Evolutionary conservation across 176 grass and related monocot species (phyloP).

Genomic region (Carex pumila): DNA sequence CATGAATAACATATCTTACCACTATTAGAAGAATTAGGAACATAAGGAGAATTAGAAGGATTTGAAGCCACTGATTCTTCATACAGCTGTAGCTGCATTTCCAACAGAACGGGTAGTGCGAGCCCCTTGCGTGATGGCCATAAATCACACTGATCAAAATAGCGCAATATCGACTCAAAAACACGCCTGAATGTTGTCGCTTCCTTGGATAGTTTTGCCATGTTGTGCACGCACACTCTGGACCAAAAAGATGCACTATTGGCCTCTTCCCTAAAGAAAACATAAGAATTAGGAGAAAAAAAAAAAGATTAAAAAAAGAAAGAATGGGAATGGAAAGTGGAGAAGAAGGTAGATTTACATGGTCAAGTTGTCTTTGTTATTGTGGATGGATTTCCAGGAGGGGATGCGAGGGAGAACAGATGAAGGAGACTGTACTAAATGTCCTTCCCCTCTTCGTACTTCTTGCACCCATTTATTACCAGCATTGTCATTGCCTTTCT

Average conservation of each 20-base stretch:
- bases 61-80: slow-evolving; percentile 65
- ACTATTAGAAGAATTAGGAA: slow-evolving; percentile 11
- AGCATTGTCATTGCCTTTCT: slow-evolving; percentile 16
- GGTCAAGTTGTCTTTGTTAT: slow-evolving; percentile 57
- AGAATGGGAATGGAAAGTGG: neutral
- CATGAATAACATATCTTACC: neutral
- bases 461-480: slow-evolving; percentile 44
- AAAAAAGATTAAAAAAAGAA: neutral
- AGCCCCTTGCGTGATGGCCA: slow-evolving; percentile 76
- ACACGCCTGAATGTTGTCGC: slow-evolving; percentile 86
- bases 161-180: slow-evolving; percentile 84
- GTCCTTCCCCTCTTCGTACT: slow-evolving; percentile 47
- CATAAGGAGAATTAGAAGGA: neutral
- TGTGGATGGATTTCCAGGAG: slow-evolving; percentile 71
- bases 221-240: slow-evolving; percentile 88
- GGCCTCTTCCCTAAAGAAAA: slow-evolving; percentile 63
- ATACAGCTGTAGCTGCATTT: slow-evolving; percentile 76
- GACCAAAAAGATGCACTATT: slow-evolving; percentile 86
- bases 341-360: slow-evolving; percentile 41
- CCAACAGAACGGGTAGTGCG: slow-evolving; percentile 58
- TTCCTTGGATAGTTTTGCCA: slow-evolving; percentile 86
- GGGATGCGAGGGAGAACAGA: slow-evolving; percentile 45
- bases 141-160: slow-evolving; percentile 69
- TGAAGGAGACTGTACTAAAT: slow-evolving; percentile 29
- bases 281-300: slow-evolving; percentile 20